Evolutionary conservation across 73 alveolate species (phyloP).

Genomic region (Tetrahymena thermophila): DNA sequence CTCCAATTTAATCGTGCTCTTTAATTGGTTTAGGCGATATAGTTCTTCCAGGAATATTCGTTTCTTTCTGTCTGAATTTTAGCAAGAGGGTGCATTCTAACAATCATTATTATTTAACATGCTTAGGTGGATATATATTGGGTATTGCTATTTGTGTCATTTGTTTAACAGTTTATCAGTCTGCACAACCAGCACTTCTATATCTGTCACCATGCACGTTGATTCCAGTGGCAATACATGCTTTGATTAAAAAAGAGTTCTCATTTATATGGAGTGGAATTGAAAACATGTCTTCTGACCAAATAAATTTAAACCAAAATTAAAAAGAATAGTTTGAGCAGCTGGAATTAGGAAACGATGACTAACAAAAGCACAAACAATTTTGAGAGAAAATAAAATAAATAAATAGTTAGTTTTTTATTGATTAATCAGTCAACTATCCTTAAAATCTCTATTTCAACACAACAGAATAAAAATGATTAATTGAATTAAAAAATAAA

Average conservation of each 20-base stretch:
- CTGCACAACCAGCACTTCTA: constrained; percentile 49
- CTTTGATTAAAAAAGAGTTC: constrained; percentile 1
- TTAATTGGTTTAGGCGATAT: constrained; percentile 95
- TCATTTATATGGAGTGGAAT: constrained; percentile 18
- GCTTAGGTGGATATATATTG: constrained; percentile 15
- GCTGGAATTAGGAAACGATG: neutral
- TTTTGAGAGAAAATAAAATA: neutral
- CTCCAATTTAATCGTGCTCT: constrained; percentile 51
- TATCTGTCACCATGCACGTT: constrained; percentile 34
- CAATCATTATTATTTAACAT: constrained; percentile 9
- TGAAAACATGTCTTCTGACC: neutral
- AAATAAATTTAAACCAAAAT: neutral
- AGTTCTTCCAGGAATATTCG: constrained; percentile 90
- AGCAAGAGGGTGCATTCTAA: constrained; percentile 33
- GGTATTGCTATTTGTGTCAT: constrained; percentile 21
- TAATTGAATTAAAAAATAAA: neutral
- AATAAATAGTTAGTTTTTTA: neutral
- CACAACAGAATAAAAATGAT: too few relatives aligned
- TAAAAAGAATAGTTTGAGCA: neutral
- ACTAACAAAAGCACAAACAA: neutral
- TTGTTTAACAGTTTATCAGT: constrained; percentile 10
- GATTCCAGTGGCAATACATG: constrained; percentile 6
- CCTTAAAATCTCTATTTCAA: too few relatives aligned
- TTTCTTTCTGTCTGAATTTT: constrained; percentile 80
- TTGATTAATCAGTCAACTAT: too few relatives aligned